These are phyloP conservation scores for Tuber aestivum DNA, from an alignment of 495 filamentous ascomycete species.

Conservation along the genomic window DNA sequence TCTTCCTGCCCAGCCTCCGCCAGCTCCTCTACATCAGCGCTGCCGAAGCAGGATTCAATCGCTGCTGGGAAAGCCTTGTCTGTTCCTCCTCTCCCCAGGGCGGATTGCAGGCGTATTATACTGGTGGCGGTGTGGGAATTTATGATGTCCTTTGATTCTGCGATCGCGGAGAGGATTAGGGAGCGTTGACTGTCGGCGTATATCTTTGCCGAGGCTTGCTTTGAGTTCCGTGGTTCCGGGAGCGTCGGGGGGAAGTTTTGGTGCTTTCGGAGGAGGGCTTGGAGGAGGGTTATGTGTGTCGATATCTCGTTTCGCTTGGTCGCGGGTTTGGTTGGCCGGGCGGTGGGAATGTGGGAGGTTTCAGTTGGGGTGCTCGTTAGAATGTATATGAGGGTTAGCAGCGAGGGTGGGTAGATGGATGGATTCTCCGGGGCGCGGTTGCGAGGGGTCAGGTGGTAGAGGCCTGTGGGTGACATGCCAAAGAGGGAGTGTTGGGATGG, in stretches of 20 bases:
- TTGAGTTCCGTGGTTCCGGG: constrained; percentile 10
- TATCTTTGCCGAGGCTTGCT: constrained; percentile 16
- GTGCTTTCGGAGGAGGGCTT: constrained; percentile 26
- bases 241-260: constrained; percentile 7
- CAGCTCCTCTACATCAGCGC: constrained; percentile 13
- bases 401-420: constrained; percentile 11
- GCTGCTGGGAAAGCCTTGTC: constrained; percentile 12
- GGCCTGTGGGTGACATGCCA: neutral
- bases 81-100: neutral
- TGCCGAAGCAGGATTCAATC: constrained; percentile 30
- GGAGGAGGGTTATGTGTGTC: constrained; percentile 30
- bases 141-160: constrained; percentile 12
- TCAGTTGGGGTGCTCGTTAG: constrained; percentile 31
- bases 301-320: constrained; percentile 32
- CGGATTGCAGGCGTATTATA: constrained; percentile 13
- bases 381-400: constrained; percentile 31
- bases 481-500: constrained; percentile 19
- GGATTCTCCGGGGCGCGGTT: neutral
- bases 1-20: constrained; percentile 30
- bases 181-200: constrained; percentile 29
- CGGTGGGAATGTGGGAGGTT: constrained; percentile 12
- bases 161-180: constrained; percentile 25
- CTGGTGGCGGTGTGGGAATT: neutral
- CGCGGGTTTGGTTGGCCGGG: constrained; percentile 5
- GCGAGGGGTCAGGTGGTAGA: constrained; percentile 26